These are phyloP conservation scores for Dissoconium aciculare DNA, from an alignment of 2,329 filamentous ascomycete species.

Conservation along the genomic window DNA sequence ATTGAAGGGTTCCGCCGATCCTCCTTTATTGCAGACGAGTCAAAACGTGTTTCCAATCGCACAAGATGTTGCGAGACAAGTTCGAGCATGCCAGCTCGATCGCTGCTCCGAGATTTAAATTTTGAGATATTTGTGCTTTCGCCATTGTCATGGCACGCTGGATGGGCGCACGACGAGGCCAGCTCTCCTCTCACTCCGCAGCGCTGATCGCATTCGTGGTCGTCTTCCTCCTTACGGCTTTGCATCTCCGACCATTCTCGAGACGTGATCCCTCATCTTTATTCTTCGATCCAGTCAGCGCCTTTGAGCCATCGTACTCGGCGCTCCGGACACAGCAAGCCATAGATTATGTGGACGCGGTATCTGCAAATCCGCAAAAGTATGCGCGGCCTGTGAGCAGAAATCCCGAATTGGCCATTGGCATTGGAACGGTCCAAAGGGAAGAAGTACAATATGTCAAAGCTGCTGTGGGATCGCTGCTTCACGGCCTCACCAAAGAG, in stretches of 20 bases:
- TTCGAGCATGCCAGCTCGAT: too few species aligned
- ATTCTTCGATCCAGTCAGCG: not conserved
- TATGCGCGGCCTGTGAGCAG: not conserved
- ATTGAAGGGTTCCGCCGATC: too few species aligned
- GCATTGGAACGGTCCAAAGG: not conserved
- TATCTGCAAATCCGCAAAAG: not conserved
- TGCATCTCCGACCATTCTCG: not conserved
- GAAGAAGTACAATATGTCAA: conserved; percentile 26
- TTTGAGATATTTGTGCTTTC: too few species aligned
- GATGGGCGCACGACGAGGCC: not conserved
- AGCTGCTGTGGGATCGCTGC: conserved; percentile 30
- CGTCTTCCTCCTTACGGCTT: not conserved
- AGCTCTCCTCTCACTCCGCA: not conserved
- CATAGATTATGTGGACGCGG: not conserved
- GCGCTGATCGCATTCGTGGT: not conserved
- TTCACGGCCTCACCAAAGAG: conserved; percentile 28
- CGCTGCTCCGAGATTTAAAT: too few species aligned
- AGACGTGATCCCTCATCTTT: not conserved
- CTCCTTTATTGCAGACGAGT: too few species aligned
- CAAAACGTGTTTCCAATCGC: too few species aligned
- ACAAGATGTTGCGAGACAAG: too few species aligned
- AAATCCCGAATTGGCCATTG: not conserved
- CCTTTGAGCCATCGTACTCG: not conserved
- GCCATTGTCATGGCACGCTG: too few species aligned
- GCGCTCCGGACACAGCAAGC: not conserved